A percentile compares a stretch with the other conserved stretches of the same genome.
These are phyloP conservation scores for Epichloe elymi DNA, from an alignment of 2,329 filamentous ascomycete species.

Conservation along the genomic window DNA sequence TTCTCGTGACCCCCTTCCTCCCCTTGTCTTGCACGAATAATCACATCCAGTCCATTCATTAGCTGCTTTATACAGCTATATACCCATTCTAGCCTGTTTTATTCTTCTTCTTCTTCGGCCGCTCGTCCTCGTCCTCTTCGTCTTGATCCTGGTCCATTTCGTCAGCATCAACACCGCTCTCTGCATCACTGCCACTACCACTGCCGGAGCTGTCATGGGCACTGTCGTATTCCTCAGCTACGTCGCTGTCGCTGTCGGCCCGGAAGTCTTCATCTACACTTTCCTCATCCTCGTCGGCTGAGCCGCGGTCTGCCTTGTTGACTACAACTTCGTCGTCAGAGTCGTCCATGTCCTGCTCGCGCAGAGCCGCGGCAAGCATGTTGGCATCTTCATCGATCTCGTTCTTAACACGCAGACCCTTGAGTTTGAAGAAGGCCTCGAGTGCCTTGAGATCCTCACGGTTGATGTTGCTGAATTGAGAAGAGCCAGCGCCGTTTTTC, in stretches of 20 bases:
- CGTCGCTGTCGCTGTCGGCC: constrained; percentile 83
- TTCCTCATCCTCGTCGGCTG: constrained; percentile 91
- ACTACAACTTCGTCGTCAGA: constrained; percentile 73
- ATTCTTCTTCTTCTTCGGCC: constrained; percentile 39
- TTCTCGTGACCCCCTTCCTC: neutral
- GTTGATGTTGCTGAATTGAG: constrained; percentile 98
- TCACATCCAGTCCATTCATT: neutral
- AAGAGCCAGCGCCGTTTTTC: constrained; percentile 76
- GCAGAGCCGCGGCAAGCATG: constrained; percentile 64
- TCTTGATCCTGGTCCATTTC: constrained; percentile 29
- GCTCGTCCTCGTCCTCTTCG: constrained; percentile 28
- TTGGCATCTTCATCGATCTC: constrained; percentile 93
- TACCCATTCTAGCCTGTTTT: constrained; percentile 17
- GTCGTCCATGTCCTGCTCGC: constrained; percentile 69
- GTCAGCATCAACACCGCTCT: constrained; percentile 35
- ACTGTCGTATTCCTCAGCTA: constrained; percentile 91
- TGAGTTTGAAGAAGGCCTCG: constrained; percentile 96
- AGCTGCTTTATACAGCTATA: neutral
- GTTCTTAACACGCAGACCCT: constrained; percentile 92
- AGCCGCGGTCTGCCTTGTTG: constrained; percentile 64
- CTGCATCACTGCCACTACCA: constrained; percentile 45
- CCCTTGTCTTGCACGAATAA: neutral
- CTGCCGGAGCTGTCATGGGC: constrained; percentile 75
- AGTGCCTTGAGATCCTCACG: constrained; percentile 92
- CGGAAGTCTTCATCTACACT: constrained; percentile 93